Base-by-base conservation (phyloP, 768 basidiomycete genomes). In the Pholiota molesta region DNA sequence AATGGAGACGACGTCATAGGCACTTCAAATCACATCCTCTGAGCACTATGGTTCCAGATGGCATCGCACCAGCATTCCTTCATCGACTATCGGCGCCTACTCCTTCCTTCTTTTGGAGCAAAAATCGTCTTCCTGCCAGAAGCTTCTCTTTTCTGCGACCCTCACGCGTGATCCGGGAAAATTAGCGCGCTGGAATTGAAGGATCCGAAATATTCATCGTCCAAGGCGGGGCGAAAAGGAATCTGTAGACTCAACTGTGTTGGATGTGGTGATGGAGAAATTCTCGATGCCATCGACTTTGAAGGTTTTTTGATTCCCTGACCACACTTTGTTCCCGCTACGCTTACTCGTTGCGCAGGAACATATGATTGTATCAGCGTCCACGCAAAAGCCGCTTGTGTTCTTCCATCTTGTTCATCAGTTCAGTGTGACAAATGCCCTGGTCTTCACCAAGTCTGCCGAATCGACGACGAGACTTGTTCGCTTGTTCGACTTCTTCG, bases 371-470 rank as follows among this genome's bases (percentile, higher is more conserved):
- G 83, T 96, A 54, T 89, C 89, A 64, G 85, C 90, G 54, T 77
- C 94, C 0, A 80, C 87, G 0, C 80, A 89, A 65, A 99, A 99
- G 73, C 96, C 97, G 1, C 83, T 99, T 9, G 80, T 94, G 67
- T 85, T 99, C 58, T 91, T 97, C 74, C 83, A 98, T 69, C 88
- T 99, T 55, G 80, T 97, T 2, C 88, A 91, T 69, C 71, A 78
- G 8, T 80, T 77, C 52, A 69, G 78, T 8, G 81, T 95, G 21
- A 79, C 74, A 9, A 91, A 91, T 61, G 91, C 90, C 0, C 80
- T 99, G 35, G 89, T 97, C 31, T 99, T 99, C 77, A 97, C 97
- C n/a, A 99, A 98, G 76, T 94, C 92, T 0, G 90, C 96, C 5
- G 96, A 99, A 71, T 94, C 94, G 0, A 92, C 95, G 0, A 78